Evolutionary conservation across 2,329 filamentous ascomycete genomes (phyloP).

Genomic region (Remersonia thermophila): DNA sequence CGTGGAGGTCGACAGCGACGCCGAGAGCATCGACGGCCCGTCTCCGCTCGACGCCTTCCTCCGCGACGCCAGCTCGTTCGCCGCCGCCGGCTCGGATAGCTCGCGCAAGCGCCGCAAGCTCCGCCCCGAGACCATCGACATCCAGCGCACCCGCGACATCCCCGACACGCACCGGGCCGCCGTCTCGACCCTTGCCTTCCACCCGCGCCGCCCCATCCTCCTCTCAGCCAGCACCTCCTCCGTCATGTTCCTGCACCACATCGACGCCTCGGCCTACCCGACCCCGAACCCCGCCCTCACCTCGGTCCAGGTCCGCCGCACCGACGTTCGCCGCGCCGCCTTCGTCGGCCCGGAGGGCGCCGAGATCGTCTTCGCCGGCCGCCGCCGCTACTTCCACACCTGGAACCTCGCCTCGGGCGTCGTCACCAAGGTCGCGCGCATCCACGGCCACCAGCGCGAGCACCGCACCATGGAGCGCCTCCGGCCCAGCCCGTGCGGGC

Average conservation of each 20-base stretch:
- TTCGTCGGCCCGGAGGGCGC: constrained; percentile 64
- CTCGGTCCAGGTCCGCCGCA: constrained; percentile 72
- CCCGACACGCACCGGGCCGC: constrained; percentile 65
- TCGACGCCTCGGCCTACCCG: constrained; percentile 61
- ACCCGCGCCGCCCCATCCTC: constrained; percentile 76
- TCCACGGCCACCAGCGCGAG: constrained; percentile 65
- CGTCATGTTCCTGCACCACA: constrained; percentile 78
- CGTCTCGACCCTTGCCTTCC: constrained; percentile 76
- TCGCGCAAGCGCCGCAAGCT: constrained; percentile 54
- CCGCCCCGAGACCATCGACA: constrained; percentile 77
- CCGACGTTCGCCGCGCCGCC: constrained; percentile 71
- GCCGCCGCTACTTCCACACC: constrained; percentile 82
- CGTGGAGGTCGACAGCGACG: constrained; percentile 31
- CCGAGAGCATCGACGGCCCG: constrained; percentile 48
- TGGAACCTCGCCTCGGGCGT: constrained; percentile 78
- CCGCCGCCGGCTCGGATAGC: constrained; percentile 35
- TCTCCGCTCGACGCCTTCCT: constrained; percentile 72
- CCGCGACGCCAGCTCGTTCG: constrained; percentile 59
- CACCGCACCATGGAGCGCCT: constrained; percentile 88
- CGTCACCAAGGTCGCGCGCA: constrained; percentile 68
- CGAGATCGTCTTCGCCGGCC: constrained; percentile 77
- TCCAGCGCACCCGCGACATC: constrained; percentile 80
- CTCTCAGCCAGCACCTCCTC: constrained; percentile 80
- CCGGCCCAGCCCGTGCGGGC: constrained; percentile 73
- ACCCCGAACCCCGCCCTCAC: constrained; percentile 82